These are phyloP conservation scores for Sanghuangporus weigelae DNA, from an alignment of 1,284 basidiomycete species.

Conservation along the genomic window DNA sequence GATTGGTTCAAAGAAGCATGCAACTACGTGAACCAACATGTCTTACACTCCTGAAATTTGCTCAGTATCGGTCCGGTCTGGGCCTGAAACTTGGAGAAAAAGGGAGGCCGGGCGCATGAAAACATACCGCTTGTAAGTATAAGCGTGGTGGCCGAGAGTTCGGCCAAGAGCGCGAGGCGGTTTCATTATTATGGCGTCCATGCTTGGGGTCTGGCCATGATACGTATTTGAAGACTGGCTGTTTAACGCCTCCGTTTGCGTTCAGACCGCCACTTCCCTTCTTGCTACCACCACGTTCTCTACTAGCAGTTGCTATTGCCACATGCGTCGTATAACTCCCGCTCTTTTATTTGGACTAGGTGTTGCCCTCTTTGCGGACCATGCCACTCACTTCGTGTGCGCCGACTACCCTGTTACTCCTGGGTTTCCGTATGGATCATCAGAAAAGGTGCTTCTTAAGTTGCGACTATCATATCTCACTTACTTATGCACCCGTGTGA, in stretches of 20 bases:
- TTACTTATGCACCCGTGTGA: background rate
- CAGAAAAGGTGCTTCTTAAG: constrained; percentile 35
- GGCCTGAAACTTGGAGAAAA: background rate
- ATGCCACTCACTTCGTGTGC: constrained; percentile 18
- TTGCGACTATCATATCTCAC: background rate
- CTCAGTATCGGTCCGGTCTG: background rate
- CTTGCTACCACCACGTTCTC: background rate
- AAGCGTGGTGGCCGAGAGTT: background rate
- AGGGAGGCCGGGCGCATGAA: background rate
- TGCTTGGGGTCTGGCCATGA: background rate
- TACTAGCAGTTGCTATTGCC: background rate
- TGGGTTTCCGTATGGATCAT: constrained; percentile 44
- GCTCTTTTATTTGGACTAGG: background rate
- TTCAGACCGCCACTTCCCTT: background rate
- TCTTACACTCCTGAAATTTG: background rate
- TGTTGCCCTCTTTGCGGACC: background rate
- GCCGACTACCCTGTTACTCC: constrained; percentile 30
- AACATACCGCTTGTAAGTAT: background rate
- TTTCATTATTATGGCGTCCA: background rate
- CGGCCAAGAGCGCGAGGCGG: background rate
- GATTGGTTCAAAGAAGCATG: background rate
- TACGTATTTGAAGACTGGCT: background rate
- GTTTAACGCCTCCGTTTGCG: background rate
- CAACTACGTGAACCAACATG: background rate
- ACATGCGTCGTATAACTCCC: background rate